Evolutionary conservation across 352 stramenopile genomes (phyloP).

Genomic region (Phytophthora cryptogea): DNA sequence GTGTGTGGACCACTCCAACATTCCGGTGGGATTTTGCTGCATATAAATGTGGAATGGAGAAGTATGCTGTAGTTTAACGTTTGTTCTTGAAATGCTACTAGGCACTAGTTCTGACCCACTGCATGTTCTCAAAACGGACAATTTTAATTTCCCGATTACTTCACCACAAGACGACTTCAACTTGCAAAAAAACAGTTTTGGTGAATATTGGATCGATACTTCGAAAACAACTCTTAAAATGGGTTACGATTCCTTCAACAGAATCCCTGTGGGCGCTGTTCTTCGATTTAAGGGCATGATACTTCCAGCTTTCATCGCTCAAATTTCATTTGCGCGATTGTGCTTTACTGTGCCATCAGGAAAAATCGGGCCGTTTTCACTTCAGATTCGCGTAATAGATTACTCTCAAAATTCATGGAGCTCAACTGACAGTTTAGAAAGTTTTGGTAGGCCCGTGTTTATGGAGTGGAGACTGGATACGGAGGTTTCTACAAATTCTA

Average conservation of each 20-base stretch:
- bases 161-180: slow-evolving; percentile 20
- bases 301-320: slow-evolving; percentile 36
- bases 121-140: slow-evolving; percentile 6
- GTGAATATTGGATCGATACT: slow-evolving; percentile 12
- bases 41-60: too few relatives aligned
- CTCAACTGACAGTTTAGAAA: slow-evolving; percentile 19
- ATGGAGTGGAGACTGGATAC: slow-evolving; percentile 37
- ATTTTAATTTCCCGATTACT: slow-evolving; percentile 26
- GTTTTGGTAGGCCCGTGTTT: slow-evolving; percentile 28
- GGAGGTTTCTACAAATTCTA: slow-evolving; percentile 20
- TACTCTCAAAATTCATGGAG: slow-evolving; percentile 9
- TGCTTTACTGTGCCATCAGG: slow-evolving; percentile 46
- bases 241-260: slow-evolving; percentile 24
- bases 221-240: slow-evolving; percentile 18
- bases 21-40: too few relatives aligned
- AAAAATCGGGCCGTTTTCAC: slow-evolving; percentile 44
- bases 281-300: slow-evolving; percentile 21
- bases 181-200: slow-evolving; percentile 9
- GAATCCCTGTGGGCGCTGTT: slow-evolving; percentile 15
- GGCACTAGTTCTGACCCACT: slow-evolving; percentile 21
- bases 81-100: background rate
- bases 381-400: slow-evolving; percentile 44
- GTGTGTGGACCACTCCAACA: too few relatives aligned
- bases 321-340: slow-evolving; percentile 33
- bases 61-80: background rate